Evolutionary conservation across 2,329 filamentous ascomycete species (phyloP), one percentile per base, ranked within the genome.

Genomic region (Mycogone perniciosa): DNA sequence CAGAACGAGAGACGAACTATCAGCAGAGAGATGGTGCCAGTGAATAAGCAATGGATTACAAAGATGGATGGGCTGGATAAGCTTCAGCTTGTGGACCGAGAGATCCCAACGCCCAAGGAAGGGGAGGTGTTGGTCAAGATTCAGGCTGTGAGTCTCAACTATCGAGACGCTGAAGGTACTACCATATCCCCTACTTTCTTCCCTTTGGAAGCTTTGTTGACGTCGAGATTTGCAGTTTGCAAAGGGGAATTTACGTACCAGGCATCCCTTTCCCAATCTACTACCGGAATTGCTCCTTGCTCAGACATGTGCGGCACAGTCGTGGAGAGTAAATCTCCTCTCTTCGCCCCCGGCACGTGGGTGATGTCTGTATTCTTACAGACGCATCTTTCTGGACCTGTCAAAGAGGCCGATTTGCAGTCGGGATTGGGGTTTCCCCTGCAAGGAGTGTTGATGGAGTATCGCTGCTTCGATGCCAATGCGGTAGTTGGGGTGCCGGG

Each of bases 281-380:
- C 35, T 1, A 31, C 20, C 1, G 45, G 72, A 50, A 59, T 87
- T 9, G 80, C 88, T 1, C 83, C 84, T 1, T 84, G 81, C 65
- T 85, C 82, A 26, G 85, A 89, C 65, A 86, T 85, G 75, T 85
- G 82, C 66, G 85, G 85, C 41, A 73, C 74, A 7, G 71, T 88
- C 42, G 68, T 79, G 2, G 70, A 67, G n/a, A 44, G 34, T 10
- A 48, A 38, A 29, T 52, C 50, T 1, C 46, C 46, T 5, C 58
- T 60, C 33, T 80, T 79, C 70, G 71, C 73, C 48, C 66, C 70
- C 11, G 84, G 84, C 52, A 79, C 86, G 51, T 79, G 82, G n/a
- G 84, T 89, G 37, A 73, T 86, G 50, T 77, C 77, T 20, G 85
- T 79, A 46, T 88, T 86, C 66, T 77, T 77, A 58, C 76, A 79